phyloP scores from a whole-genome alignment of 192 early-diverging fungal species.

The Funneliformis geosporum region DNA sequence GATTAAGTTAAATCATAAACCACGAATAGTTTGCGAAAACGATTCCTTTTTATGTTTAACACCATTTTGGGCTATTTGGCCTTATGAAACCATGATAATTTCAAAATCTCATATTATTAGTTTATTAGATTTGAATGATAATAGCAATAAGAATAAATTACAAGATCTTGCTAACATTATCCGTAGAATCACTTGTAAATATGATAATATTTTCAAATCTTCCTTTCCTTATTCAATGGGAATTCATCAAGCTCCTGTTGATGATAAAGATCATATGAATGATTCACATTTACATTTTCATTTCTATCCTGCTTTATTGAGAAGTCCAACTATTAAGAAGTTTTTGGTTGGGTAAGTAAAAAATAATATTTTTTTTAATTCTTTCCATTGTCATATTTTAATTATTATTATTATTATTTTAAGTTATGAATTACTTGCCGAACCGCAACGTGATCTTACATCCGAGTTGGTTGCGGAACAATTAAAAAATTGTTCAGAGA shows the following conservation, averaged over 20 bases:
- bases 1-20: conserved; percentile 44
- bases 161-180: conserved; percentile 76
- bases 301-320: conserved; percentile 93
- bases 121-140: conserved; percentile 51
- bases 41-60: conserved; percentile 79
- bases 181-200: conserved; percentile 74
- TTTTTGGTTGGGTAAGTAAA: conserved; percentile 86
- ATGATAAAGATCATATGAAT: conserved; percentile 48
- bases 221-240: conserved; percentile 98
- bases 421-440: conserved; percentile 91
- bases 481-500: conserved; percentile 61
- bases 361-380: background rate
- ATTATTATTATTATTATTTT: background rate
- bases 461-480: conserved; percentile 87
- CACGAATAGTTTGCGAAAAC: conserved; percentile 80
- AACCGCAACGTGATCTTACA: conserved; percentile 92
- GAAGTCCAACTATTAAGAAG: conserved; percentile 89
- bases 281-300: conserved; percentile 87
- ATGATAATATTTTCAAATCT: conserved; percentile 91
- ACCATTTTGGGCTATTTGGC: conserved; percentile 98
- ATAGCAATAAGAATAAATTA: conserved; percentile 42
- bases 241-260: conserved; percentile 83
- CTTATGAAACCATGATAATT: conserved; percentile 90
- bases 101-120: conserved; percentile 62
- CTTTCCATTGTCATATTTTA: background rate